Conservation (phyloP, 192 early-diverging fungal genomes). For the Backusella westeae region DNA sequence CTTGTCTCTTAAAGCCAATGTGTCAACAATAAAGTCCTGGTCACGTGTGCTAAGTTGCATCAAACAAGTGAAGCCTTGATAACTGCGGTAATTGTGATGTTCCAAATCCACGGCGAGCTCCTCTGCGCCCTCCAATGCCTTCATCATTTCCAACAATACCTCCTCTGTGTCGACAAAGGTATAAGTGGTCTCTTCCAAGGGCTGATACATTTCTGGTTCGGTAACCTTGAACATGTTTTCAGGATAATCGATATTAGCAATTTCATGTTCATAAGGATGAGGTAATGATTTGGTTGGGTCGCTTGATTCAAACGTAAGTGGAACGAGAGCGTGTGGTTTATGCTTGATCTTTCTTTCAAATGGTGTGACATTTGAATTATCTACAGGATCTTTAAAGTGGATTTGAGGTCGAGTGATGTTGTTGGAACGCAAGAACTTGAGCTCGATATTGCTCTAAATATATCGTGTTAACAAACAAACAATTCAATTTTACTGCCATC, state of each 20-base stretch:
- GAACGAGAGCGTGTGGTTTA: conserved; percentile 81
- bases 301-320: conserved; percentile 42
- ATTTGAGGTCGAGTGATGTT: conserved; percentile 87
- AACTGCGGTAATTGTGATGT: conserved; percentile 94
- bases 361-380: conserved; percentile 77
- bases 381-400: conserved; percentile 79
- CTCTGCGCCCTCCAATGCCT: conserved; percentile 49
- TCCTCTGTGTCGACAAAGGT: conserved; percentile 84
- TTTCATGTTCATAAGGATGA: conserved; percentile 94
- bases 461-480: neutral
- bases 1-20: conserved; percentile 71
- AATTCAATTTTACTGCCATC: neutral
- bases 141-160: conserved; percentile 61
- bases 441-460: conserved; percentile 36
- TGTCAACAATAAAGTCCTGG: conserved; percentile 90
- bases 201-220: conserved; percentile 48
- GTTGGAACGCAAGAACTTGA: conserved; percentile 62
- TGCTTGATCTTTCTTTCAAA: conserved; percentile 76
- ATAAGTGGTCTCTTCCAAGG: conserved; percentile 70
- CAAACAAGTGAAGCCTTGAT: conserved; percentile 92
- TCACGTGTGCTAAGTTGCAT: conserved; percentile 89
- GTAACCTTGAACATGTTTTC: conserved; percentile 56
- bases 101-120: conserved; percentile 96
- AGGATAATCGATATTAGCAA: conserved; percentile 77
- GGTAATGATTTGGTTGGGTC: conserved; percentile 39